Evolutionary conservation across 192 early-diverging fungal species (phyloP).

Genomic region (Rhizoclosmatium globosum): DNA sequence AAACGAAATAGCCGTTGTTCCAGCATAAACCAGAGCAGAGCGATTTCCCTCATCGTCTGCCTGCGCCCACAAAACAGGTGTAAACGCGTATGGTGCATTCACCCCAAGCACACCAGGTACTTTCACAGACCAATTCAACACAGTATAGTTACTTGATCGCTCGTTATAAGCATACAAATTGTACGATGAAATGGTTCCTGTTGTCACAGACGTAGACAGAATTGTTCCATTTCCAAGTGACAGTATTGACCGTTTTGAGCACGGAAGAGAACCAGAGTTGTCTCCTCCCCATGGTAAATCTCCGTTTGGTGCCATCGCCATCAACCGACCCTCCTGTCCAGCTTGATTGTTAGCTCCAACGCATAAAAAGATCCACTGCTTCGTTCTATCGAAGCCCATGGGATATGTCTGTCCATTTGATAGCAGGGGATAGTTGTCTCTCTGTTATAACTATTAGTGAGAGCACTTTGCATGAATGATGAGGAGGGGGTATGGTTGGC

Average conservation of each 20-base stretch:
- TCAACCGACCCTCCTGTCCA: slow-evolving; percentile 8
- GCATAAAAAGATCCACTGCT: slow-evolving; percentile 27
- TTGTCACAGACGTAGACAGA: neutral
- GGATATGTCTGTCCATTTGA: neutral
- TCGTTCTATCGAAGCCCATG: neutral
- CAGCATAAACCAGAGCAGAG: neutral
- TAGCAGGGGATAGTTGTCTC: slow-evolving; percentile 10
- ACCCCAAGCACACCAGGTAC: neutral
- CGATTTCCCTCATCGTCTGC: too few species aligned
- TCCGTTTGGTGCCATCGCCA: slow-evolving; percentile 19
- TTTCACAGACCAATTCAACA: neutral
- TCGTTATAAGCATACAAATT: neutral
- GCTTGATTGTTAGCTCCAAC: neutral
- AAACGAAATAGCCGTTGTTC: slow-evolving; percentile 3
- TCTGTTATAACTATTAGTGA: neutral
- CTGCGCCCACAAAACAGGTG: slow-evolving; percentile 11
- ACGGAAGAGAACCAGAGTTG: slow-evolving; percentile 22
- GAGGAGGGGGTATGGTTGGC: neutral
- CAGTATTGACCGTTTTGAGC: neutral
- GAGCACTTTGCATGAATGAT: neutral
- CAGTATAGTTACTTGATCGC: neutral
- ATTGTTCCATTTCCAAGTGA: neutral
- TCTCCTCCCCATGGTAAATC: slow-evolving; percentile 25
- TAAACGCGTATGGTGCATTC: slow-evolving; percentile 22
- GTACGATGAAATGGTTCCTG: neutral